Base-by-base conservation (phyloP, 2,329 filamentous ascomycete genomes). In the Nemania serpens region DNA sequence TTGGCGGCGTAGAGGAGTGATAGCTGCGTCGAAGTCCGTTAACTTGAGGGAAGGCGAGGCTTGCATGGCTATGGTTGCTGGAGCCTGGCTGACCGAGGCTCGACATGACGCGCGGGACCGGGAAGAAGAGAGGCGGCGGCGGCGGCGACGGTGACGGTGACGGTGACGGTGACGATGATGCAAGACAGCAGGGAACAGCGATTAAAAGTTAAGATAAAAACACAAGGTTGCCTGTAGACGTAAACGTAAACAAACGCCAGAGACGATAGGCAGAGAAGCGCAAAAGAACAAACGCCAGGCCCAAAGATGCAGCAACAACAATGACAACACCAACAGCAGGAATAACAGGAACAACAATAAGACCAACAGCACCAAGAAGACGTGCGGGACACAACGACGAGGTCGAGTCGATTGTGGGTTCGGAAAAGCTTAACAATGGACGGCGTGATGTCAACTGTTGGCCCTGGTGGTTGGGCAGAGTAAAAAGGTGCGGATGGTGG, bases 1-100 rank as follows among this genome's bases (percentile, higher is more conserved):
- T 85, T 71, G 81, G 84, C 66, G 79, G 77, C 68, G 81, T 80
- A 66, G 78, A 80, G 61, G 80, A 76, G 68, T 83, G 81, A 37
- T 78, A 75, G 57, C 70, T 74, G 58, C 83, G 82, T 73, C 83
- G 77, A 62, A 84, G 68, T 71, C 75, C 73, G 68, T 73, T 75
- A 69, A 80, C 78, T 74, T 82, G 81, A 56, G 81, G 76, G 66
- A 84, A 85, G 68, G 77, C 77, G 68, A 86, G 77, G 73, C 81
- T 81, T 62, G 81, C 75, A 74, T 85, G 82, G 72, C 77, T 75
- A 69, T 83, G 71, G 65, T 70, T 69, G 61, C 59, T 84, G 61
- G 81, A 75, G 70, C 80, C 80, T 63, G 78, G 71, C 66, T 79
- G 79, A 68, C 80, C 79, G 73, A 82, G 74, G 73, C 76, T 76